Evolutionary conservation across 352 stramenopile species (phyloP).

Genomic region (Phytophthora hibernalis): DNA sequence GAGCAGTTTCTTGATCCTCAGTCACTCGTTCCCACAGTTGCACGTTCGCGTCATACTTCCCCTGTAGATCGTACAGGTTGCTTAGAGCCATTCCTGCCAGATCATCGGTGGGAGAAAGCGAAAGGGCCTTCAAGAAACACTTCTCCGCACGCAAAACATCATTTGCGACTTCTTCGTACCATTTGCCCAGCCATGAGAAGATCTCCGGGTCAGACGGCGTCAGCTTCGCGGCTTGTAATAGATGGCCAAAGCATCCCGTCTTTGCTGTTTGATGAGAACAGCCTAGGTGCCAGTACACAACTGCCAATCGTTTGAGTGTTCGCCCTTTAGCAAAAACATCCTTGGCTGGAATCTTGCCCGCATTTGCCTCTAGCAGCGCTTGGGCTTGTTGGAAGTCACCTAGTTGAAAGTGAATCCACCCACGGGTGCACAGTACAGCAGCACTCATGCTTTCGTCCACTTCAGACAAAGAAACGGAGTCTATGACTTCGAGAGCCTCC

Average conservation of each 20-base stretch:
- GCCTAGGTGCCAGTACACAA: slow-evolving; percentile 79
- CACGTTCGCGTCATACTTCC: slow-evolving; percentile 70
- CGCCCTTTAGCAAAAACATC: slow-evolving; percentile 35
- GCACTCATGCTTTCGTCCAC: slow-evolving; percentile 34
- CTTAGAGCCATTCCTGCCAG: slow-evolving; percentile 72
- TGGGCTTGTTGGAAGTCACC: slow-evolving; percentile 46
- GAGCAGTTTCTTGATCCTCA: slow-evolving; percentile 57
- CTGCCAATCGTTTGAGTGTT: slow-evolving; percentile 73
- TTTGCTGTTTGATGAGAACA: slow-evolving; percentile 62
- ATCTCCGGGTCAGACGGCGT: slow-evolving; percentile 68
- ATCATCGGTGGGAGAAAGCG: slow-evolving; percentile 58
- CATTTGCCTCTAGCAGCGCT: slow-evolving; percentile 46
- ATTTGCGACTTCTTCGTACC: slow-evolving; percentile 67
- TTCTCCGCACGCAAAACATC: slow-evolving; percentile 84
- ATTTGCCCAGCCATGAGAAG: slow-evolving; percentile 80
- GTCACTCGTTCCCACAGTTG: slow-evolving; percentile 77
- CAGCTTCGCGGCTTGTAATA: slow-evolving; percentile 82
- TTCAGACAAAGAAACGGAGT: slow-evolving; percentile 26
- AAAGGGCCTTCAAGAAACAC: slow-evolving; percentile 86
- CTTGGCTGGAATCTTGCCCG: slow-evolving; percentile 32
- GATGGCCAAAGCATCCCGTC: slow-evolving; percentile 58
- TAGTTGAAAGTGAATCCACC: slow-evolving; percentile 60
- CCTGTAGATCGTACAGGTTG: slow-evolving; percentile 69
- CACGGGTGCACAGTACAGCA: slow-evolving; percentile 40
- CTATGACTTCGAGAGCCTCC: slow-evolving; percentile 46